phyloP scores from a whole-genome alignment of 148 eudicot genomes.

The Limonium bicolor region DNA sequence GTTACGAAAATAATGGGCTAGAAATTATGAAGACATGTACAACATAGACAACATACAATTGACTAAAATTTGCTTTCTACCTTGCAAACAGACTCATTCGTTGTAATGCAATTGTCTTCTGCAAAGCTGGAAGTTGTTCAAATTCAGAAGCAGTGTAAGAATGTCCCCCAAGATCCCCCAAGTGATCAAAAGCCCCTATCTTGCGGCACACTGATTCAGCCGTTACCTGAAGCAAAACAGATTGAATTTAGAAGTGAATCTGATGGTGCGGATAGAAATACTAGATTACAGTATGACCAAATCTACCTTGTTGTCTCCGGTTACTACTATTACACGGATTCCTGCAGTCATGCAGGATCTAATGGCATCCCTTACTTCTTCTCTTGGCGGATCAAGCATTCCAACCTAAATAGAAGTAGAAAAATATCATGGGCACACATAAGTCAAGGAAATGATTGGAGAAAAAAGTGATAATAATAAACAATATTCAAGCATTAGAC shows the following conservation, averaged over 20 bases:
- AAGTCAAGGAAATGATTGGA: background rate
- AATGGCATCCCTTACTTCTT: slow-evolving; percentile 80
- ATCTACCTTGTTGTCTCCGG: slow-evolving; percentile 96
- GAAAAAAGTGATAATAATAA: background rate
- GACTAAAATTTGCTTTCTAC: slow-evolving; percentile 21
- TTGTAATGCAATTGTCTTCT: slow-evolving; percentile 76
- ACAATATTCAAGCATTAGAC: too few species aligned
- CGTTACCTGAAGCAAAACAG: slow-evolving; percentile 37
- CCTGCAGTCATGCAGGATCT: slow-evolving; percentile 95
- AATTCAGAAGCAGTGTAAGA: slow-evolving; percentile 98
- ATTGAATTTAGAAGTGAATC: slow-evolving; percentile 10
- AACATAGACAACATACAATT: background rate
- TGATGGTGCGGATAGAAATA: background rate
- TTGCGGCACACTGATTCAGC: slow-evolving; percentile 89
- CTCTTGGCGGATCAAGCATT: slow-evolving; percentile 99
- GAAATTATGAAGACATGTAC: background rate
- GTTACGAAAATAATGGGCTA: background rate
- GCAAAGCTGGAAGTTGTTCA: slow-evolving; percentile 87
- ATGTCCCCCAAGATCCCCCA: slow-evolving; percentile 62
- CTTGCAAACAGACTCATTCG: slow-evolving; percentile 81
- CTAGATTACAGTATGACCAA: background rate
- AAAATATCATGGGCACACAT: background rate
- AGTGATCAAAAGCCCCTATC: slow-evolving; percentile 90
- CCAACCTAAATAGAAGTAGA: slow-evolving; percentile 47
- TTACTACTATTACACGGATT: slow-evolving; percentile 93